phyloP scores from a whole-genome alignment of 306 rosid species.

The Dalbergia cultrata region DNA sequence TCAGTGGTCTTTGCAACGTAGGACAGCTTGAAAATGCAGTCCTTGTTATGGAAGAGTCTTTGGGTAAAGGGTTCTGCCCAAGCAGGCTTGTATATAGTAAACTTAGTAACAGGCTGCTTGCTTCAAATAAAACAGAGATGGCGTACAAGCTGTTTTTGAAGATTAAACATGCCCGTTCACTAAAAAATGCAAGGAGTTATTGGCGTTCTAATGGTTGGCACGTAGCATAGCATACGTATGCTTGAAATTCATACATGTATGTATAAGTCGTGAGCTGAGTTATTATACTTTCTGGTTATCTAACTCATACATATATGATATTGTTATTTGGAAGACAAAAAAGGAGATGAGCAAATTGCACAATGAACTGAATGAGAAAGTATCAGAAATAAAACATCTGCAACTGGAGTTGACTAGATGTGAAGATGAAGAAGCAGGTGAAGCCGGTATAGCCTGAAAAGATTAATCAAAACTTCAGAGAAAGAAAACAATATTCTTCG shows the following conservation, averaged over 20 bases:
- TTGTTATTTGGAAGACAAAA: conserved; percentile 61
- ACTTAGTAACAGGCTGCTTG: conserved; percentile 71
- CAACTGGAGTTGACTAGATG: conserved; percentile 71
- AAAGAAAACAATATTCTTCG: conserved; percentile 80
- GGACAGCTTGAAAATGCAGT: conserved; percentile 92
- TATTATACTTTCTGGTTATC: conserved; percentile 44
- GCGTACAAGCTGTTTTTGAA: conserved; percentile 80
- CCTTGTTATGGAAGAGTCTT: conserved; percentile 91
- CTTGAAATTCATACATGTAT: too few species aligned
- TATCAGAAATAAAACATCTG: conserved; percentile 63
- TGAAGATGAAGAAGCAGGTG: conserved; percentile 55
- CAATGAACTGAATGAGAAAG: conserved; percentile 71
- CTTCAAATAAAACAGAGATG: conserved; percentile 62
- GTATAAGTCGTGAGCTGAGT: not conserved
- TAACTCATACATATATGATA: conserved; percentile 40
- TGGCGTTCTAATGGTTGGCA: conserved; percentile 97
- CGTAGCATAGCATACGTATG: not conserved
- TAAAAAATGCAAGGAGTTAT: conserved; percentile 65
- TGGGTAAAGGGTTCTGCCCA: conserved; percentile 78
- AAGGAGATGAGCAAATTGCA: conserved; percentile 62
- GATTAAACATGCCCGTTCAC: conserved; percentile 72
- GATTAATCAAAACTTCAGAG: conserved; percentile 66
- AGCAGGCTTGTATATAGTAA: conserved; percentile 81
- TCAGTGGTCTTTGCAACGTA: conserved; percentile 75
- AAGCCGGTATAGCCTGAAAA: conserved; percentile 60